These are phyloP conservation scores for Silene conica DNA, from an alignment of 148 eudicot genomes.

Conservation along the genomic window DNA sequence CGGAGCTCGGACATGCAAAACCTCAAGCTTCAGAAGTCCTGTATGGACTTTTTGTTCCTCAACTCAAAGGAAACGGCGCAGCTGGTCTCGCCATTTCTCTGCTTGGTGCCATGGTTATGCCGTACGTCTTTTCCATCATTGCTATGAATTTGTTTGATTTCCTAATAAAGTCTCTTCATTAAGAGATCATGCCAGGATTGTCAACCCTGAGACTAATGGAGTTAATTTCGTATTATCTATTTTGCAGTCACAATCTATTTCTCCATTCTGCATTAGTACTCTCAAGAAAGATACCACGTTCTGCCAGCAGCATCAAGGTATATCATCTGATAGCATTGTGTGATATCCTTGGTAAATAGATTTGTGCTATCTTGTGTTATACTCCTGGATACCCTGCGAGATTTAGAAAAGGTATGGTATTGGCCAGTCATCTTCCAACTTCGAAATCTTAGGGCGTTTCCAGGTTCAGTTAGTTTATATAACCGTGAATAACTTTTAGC, in stretches of 20 bases:
- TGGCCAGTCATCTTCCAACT: neutral
- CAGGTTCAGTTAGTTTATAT: neutral
- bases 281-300: conserved; percentile 91
- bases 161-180: neutral
- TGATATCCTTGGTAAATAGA: neutral
- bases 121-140: conserved; percentile 48
- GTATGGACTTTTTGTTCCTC: conserved; percentile 86
- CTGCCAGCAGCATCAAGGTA: conserved; percentile 77
- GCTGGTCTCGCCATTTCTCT: conserved; percentile 90
- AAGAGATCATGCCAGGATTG: neutral
- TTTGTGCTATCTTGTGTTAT: neutral
- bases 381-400: neutral
- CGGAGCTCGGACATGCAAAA: conserved; percentile 86
- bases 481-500: neutral
- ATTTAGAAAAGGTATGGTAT: neutral
- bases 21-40: conserved; percentile 72
- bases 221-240: conserved; percentile 16
- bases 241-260: conserved; percentile 91
- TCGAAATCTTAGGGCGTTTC: neutral
- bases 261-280: conserved; percentile 98
- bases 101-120: conserved; percentile 99
- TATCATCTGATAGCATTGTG: conserved; percentile 7
- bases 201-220: neutral
- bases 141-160: neutral
- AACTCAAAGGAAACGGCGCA: conserved; percentile 83